These are phyloP conservation scores for Chrysanthemum lavandulifolium DNA, from an alignment of 129 eudicot genomes.

Conservation along the genomic window DNA sequence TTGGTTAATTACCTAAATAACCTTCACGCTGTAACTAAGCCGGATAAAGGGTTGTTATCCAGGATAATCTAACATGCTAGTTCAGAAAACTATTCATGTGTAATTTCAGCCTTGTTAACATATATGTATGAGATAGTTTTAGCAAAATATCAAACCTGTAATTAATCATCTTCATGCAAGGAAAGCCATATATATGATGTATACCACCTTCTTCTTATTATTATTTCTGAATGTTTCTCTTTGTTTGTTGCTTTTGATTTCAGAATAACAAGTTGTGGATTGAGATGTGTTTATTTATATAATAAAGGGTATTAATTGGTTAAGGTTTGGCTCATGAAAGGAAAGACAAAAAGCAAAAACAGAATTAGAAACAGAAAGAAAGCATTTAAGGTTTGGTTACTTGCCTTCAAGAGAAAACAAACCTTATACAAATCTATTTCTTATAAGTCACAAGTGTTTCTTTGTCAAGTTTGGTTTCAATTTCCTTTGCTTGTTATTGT, in stretches of 20 bases:
- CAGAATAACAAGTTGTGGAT: constrained; percentile 13
- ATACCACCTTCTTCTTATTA: constrained; percentile 3
- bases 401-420: constrained; percentile 22
- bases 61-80: too few species aligned
- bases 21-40: too few species aligned
- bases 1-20: too few species aligned
- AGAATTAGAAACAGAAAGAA: constrained; percentile 10
- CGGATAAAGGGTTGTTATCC: too few species aligned
- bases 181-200: constrained; percentile 29
- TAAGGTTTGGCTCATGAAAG: constrained; percentile 26
- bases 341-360: constrained; percentile 1
- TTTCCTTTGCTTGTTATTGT: neutral
- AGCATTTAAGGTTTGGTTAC: constrained; percentile 15
- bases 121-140: too few species aligned
- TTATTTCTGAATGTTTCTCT: neutral
- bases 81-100: too few species aligned
- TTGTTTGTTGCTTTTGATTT: neutral
- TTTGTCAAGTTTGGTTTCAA: neutral
- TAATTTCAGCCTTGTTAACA: too few species aligned
- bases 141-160: constrained; percentile 33
- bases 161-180: constrained; percentile 31
- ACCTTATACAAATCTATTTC: constrained; percentile 14
- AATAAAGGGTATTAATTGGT: neutral
- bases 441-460: neutral
- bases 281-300: constrained; percentile 13